Evolutionary conservation across 2,329 filamentous ascomycete genomes (phyloP).

Genomic region (Aureobasidium sp.): DNA sequence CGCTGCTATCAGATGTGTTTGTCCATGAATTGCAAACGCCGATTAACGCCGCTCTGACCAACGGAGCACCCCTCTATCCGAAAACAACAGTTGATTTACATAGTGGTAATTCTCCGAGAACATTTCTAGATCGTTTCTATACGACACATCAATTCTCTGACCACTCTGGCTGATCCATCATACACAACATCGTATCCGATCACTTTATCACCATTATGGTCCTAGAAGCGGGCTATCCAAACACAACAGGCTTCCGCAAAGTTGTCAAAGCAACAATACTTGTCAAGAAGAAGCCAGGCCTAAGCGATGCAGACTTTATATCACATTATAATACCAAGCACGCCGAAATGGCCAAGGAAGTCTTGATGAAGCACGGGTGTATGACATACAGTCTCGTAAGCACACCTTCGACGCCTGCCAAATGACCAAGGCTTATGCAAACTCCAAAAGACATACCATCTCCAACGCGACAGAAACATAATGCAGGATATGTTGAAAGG

Average conservation of each 20-base stretch:
- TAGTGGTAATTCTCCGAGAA: background rate
- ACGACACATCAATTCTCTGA: background rate
- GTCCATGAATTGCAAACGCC: background rate
- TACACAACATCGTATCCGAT: background rate
- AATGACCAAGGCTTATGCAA: background rate
- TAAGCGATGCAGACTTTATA: constrained; percentile 40
- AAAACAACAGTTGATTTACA: background rate
- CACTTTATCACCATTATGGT: constrained; percentile 25
- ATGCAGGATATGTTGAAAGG: constrained; percentile 42
- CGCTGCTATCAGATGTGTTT: background rate
- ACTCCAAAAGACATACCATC: constrained; percentile 36
- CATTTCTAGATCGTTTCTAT: background rate
- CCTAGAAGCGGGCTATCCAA: constrained; percentile 39
- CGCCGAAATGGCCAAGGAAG: constrained; percentile 38
- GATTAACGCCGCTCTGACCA: background rate
- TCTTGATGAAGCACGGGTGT: constrained; percentile 38
- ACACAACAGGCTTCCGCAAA: constrained; percentile 40
- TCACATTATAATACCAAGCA: constrained; percentile 41
- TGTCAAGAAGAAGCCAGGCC: constrained; percentile 41
- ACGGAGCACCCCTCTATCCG: constrained; percentile 5
- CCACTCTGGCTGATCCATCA: background rate
- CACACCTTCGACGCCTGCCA: background rate
- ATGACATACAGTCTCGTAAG: constrained; percentile 41
- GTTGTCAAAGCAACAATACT: constrained; percentile 42
- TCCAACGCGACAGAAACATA: constrained; percentile 38